phyloP scores from a whole-genome alignment of 192 early-diverging fungal genomes.

The Piromyces finnis region DNA sequence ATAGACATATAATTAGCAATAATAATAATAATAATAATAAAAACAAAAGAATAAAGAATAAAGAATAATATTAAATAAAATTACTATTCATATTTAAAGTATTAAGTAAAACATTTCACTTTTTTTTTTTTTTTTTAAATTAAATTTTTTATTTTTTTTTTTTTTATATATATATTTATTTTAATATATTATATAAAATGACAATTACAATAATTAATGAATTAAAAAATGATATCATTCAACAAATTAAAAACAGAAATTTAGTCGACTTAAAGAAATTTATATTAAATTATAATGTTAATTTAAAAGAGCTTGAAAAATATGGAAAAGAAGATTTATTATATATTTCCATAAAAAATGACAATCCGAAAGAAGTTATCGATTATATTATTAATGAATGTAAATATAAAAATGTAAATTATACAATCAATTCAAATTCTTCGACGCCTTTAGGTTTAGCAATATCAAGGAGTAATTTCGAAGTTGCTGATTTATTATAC shows the following conservation, averaged over 20 bases:
- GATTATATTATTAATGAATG: neutral
- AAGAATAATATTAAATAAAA: no score
- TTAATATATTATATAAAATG: neutral
- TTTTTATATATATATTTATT: no score
- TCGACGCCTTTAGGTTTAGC: neutral
- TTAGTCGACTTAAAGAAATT: neutral
- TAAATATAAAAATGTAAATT: neutral
- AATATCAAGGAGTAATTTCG: neutral
- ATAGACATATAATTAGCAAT: no score
- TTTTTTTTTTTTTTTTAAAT: no score
- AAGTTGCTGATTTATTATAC: neutral
- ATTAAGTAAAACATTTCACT: no score
- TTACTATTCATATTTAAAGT: no score
- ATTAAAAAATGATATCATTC: neutral
- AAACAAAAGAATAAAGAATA: no score
- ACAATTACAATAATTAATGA: neutral
- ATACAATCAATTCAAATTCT: neutral
- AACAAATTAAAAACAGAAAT: neutral
- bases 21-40: no score
- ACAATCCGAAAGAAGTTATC: neutral
- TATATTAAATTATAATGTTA: neutral
- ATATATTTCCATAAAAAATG: neutral
- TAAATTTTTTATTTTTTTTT: no score
- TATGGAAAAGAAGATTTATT: neutral
- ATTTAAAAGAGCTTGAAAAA: neutral